Conservation (phyloP, 495 filamentous ascomycete genomes). For the Penicillium cosmopolitanum region DNA sequence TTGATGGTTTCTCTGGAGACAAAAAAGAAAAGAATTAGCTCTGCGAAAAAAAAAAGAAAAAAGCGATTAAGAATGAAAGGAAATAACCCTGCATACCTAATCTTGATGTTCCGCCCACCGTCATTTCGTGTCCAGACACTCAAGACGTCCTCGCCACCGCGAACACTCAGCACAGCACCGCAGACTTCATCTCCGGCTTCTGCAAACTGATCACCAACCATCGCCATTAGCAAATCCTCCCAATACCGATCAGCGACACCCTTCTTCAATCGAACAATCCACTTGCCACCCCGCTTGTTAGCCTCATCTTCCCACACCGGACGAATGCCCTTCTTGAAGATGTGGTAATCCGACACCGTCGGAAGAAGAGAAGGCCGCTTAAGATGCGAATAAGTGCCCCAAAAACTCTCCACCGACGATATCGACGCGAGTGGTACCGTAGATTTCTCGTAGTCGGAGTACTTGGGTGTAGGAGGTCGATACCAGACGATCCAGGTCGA, state of each 20-base stretch:
- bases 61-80: neutral
- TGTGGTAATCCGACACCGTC: constrained; percentile 94
- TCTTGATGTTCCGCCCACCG: constrained; percentile 92
- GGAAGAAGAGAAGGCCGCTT: constrained; percentile 87
- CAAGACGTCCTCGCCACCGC: constrained; percentile 94
- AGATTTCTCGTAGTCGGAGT: constrained; percentile 98
- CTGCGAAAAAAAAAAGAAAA: neutral
- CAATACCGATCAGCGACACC: constrained; percentile 96
- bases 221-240: constrained; percentile 90
- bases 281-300: constrained; percentile 95
- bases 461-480: constrained; percentile 91
- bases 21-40: neutral
- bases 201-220: constrained; percentile 92
- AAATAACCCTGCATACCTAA: constrained; percentile 62
- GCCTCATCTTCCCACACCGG: constrained; percentile 99
- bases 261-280: constrained; percentile 95
- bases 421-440: constrained; percentile 83
- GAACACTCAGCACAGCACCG: constrained; percentile 88
- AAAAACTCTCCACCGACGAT: constrained; percentile 87
- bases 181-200: constrained; percentile 95
- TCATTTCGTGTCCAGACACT: constrained; percentile 96
- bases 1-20: constrained; percentile 83
- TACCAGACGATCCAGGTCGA: constrained; percentile 97
- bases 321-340: constrained; percentile 95
- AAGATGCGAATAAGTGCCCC: constrained; percentile 86